Conservation (phyloP, 2,329 filamentous ascomycete genomes). For the Graphilbum ipis-grandicollis region DNA sequence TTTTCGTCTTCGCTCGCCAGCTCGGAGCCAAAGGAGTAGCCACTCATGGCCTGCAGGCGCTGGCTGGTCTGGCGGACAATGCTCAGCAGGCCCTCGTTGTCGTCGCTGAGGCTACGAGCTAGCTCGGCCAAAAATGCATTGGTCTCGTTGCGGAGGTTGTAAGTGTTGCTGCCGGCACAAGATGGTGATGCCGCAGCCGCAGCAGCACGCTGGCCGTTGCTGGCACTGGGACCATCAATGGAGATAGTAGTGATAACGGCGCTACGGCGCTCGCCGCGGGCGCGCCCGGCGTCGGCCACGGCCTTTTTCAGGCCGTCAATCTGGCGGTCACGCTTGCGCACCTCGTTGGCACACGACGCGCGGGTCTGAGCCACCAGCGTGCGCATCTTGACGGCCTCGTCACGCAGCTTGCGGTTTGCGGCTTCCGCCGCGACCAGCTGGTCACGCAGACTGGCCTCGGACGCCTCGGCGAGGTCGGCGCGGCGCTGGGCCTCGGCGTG, state of each 20-base stretch:
- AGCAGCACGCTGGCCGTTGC: neutral
- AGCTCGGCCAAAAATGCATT: conserved; percentile 79
- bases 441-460: conserved; percentile 50
- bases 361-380: conserved; percentile 67
- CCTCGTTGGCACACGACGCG: conserved; percentile 74
- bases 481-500: conserved; percentile 36
- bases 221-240: conserved; percentile 30
- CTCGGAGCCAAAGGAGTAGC: no score
- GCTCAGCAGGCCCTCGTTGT: conserved; percentile 69
- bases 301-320: conserved; percentile 81
- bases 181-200: no score
- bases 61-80: conserved; percentile 56
- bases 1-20: no score
- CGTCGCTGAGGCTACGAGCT: conserved; percentile 69
- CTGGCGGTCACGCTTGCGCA: conserved; percentile 77
- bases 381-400: conserved; percentile 68
- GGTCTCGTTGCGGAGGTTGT: conserved; percentile 70
- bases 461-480: conserved; percentile 43
- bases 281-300: conserved; percentile 52
- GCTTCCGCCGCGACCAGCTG: conserved; percentile 60
- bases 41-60: conserved; percentile 53
- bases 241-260: conserved; percentile 38
- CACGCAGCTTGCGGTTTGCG: conserved; percentile 58
- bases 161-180: conserved; percentile 20
- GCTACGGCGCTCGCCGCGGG: conserved; percentile 36